Base-by-base conservation (phyloP, 805 yeast genomes). In the Kuraishia floccosa region DNA sequence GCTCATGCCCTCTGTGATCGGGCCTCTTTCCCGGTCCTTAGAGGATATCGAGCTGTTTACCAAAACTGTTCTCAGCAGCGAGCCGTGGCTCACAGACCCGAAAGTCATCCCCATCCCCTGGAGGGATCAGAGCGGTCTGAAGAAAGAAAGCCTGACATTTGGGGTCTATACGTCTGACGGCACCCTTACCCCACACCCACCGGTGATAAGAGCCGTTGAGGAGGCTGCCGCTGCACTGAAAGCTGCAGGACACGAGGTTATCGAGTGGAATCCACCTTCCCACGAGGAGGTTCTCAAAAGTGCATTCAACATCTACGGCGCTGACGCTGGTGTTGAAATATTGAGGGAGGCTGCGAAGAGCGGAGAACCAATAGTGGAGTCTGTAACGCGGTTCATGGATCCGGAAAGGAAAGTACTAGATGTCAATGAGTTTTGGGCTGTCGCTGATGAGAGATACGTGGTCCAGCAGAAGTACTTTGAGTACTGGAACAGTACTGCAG, bases 171-270 rank as follows among this genome's bases (percentile, higher is more conserved):
- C 40, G 18, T 63, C 61, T 47, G 76, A 73, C 43, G 54, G 56
- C 6, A 41, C 49, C 17, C 58, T 65, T 10, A 52, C 58, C 35
- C 78, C 79, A 9, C 67, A 67, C 19, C 79, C 80, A 1, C 77
- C 79, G 7, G 59, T 74, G 12, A 40, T 49, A 5, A 55, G 77
- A 37, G 72, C 63, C 8, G 24, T 72, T 24, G 43, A 56, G 9
- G 40, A 44, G 17, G 44, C 48, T 4, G 39, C 38, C 19, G 47
- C 38, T 4, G 39, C 39, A 9, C 37, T 58, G 17, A 41, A 42
- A 22, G 57, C 46, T 18, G 63, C 63, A n/a, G 76, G 79, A 18
- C 75, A 67, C 34, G 68, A 65, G 36, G 59, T 70, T 9, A 55
- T 72, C 28, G 65, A 64, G 32, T 60, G 73, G 65, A 54, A 58